Conservation (phyloP, 768 basidiomycete species). For the Lentinula sp. region DNA sequence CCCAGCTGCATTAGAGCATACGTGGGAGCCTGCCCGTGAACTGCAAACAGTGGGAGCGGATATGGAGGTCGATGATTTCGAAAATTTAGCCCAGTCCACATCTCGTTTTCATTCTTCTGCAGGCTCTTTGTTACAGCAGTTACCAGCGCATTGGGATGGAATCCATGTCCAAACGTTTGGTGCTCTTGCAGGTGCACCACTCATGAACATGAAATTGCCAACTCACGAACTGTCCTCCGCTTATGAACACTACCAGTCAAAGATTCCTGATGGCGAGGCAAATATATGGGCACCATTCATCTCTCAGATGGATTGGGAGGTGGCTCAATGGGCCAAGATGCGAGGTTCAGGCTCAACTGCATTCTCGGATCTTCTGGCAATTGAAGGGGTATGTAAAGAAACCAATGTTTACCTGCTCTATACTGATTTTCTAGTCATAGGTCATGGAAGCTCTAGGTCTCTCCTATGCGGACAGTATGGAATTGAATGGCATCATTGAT, state of each 20-base stretch:
- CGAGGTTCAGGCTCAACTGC: constrained; percentile 12
- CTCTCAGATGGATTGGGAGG: constrained; percentile 6
- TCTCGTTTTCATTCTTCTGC: neutral
- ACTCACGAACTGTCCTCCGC: neutral
- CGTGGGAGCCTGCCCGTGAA: too few relatives aligned
- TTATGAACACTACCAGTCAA: neutral
- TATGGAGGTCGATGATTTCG: neutral
- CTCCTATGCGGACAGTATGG: constrained; percentile 22
- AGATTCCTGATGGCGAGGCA: neutral
- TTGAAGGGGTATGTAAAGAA: constrained; percentile 17
- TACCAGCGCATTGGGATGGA: neutral
- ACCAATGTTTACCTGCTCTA: too few relatives aligned
- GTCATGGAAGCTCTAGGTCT: constrained; percentile 21
- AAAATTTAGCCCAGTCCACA: too few relatives aligned
- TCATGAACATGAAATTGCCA: neutral
- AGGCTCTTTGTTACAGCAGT: neutral
- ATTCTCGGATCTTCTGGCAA: constrained; percentile 18
- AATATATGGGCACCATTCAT: constrained; percentile 16
- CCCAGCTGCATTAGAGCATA: too few relatives aligned
- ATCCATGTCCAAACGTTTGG: neutral
- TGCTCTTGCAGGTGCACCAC: neutral
- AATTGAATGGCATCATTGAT: constrained; percentile 27
- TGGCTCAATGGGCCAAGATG: constrained; percentile 24
- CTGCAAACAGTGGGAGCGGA: neutral
- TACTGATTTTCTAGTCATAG: constrained; percentile 6